A percentile compares a stretch with the other conserved stretches of the same genome.
These are phyloP conservation scores for Cladophialophora immunda DNA, from an alignment of 2,329 filamentous ascomycete genomes.

Conservation along the genomic window DNA sequence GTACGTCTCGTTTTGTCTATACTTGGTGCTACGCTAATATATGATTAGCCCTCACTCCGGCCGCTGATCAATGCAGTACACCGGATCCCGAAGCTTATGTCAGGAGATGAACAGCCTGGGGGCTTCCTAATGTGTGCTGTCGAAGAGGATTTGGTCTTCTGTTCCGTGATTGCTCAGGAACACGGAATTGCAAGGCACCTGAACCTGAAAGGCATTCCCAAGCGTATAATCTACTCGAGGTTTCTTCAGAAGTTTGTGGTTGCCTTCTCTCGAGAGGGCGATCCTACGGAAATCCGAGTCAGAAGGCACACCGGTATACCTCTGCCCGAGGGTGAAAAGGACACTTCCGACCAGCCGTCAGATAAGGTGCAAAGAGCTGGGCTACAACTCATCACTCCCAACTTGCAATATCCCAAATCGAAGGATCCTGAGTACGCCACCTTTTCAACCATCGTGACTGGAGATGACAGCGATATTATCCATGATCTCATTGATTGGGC, in stretches of 20 bases:
- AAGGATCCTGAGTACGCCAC: background rate
- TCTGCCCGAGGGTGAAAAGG: background rate
- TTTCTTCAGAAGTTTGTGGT: conserved; percentile 59
- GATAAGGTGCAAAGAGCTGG: conserved; percentile 24
- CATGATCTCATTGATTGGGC: conserved; percentile 37
- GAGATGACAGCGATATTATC: conserved; percentile 35
- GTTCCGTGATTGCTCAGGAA: conserved; percentile 50
- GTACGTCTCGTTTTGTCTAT: conserved; percentile 19
- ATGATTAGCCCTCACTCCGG: conserved; percentile 23
- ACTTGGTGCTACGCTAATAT: conserved; percentile 10
- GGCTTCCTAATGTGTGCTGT: conserved; percentile 59
- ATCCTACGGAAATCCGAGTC: conserved; percentile 11
- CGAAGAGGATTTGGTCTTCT: conserved; percentile 57
- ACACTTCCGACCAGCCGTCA: background rate
- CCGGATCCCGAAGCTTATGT: conserved; percentile 45
- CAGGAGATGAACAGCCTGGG: conserved; percentile 43
- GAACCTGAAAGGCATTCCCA: conserved; percentile 52
- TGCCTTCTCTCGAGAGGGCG: conserved; percentile 49
- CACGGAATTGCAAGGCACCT: conserved; percentile 53
- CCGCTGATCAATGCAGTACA: conserved; percentile 46
- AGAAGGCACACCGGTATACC: background rate
- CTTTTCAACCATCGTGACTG: conserved; percentile 29
- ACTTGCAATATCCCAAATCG: conserved; percentile 12
- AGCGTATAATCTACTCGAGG: conserved; percentile 55
- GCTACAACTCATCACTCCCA: conserved; percentile 25